Conservation (phyloP, 202 grass and related monocot species). For the Zoysia matrella region DNA sequence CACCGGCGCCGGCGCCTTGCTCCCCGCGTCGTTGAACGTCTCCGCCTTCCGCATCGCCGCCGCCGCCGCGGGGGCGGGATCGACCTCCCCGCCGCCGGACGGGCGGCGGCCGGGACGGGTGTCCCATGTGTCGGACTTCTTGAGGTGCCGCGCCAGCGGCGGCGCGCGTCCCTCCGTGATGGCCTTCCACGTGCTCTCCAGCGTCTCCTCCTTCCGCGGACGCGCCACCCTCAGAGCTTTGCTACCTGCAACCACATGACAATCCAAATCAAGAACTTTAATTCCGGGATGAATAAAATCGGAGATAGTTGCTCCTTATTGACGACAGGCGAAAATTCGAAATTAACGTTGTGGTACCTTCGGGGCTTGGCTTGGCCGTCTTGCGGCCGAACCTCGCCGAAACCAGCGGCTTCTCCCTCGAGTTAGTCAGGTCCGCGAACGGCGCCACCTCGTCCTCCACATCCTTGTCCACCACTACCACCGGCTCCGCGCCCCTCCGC, state of each 20-base stretch:
- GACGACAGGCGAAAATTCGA: not conserved
- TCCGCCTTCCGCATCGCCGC: slow-evolving; percentile 77
- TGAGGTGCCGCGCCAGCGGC: slow-evolving; percentile 83
- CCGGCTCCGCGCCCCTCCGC: slow-evolving; percentile 22
- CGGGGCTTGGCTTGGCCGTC: slow-evolving; percentile 51
- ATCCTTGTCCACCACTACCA: slow-evolving; percentile 23
- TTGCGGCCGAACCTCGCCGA: slow-evolving; percentile 64
- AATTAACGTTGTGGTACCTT: slow-evolving; percentile 44
- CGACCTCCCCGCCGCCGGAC: slow-evolving; percentile 42
- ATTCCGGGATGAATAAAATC: too few relatives aligned
- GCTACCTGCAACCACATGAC: slow-evolving; percentile 43
- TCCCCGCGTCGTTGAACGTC: slow-evolving; percentile 68
- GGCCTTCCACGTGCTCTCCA: slow-evolving; percentile 92
- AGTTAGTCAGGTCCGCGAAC: slow-evolving; percentile 55
- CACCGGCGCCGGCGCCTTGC: slow-evolving; percentile 25
- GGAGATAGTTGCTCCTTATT: not conserved
- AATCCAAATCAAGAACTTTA: not conserved
- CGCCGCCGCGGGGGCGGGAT: not conserved
- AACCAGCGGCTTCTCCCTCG: slow-evolving; percentile 55
- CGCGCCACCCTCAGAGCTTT: slow-evolving; percentile 69
- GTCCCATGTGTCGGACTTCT: slow-evolving; percentile 92
- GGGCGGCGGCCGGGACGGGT: slow-evolving; percentile 38
- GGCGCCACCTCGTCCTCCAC: slow-evolving; percentile 29
- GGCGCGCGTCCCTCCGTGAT: slow-evolving; percentile 79
- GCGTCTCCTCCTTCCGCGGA: slow-evolving; percentile 65